phyloP scores from a whole-genome alignment of 805 yeast species.

The Kluyveromyces aestuarii region DNA sequence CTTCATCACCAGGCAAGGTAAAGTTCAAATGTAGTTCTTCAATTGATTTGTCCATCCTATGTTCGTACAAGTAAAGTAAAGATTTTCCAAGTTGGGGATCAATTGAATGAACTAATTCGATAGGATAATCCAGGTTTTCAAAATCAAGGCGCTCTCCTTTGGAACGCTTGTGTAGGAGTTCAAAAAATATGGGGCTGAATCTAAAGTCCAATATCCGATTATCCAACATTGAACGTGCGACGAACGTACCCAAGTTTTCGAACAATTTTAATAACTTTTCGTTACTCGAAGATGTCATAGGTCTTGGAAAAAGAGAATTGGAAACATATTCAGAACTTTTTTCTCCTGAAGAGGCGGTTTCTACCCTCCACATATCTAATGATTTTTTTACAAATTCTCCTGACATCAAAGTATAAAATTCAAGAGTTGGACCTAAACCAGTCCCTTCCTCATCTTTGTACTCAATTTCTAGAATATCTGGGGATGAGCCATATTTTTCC shows the following conservation, averaged over 20 bases:
- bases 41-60: conserved; percentile 24
- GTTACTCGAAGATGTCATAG: conserved; percentile 36
- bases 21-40: conserved; percentile 53
- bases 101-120: conserved; percentile 38
- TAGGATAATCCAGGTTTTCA: conserved; percentile 7
- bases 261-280: conserved; percentile 44
- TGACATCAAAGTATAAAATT: conserved; percentile 78
- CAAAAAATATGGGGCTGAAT: conserved; percentile 64
- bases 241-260: conserved; percentile 64
- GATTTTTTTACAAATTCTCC: conserved; percentile 54
- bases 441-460: conserved; percentile 90
- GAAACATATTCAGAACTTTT: conserved; percentile 28
- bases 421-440: conserved; percentile 93
- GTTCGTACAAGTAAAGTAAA: conserved; percentile 38
- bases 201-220: conserved; percentile 79
- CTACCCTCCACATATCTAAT: conserved; percentile 61
- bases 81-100: conserved; percentile 57
- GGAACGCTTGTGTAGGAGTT: conserved; percentile 35
- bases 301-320: conserved; percentile 68
- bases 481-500: conserved; percentile 66
- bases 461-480: conserved; percentile 78
- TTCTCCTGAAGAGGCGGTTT: conserved; percentile 23
- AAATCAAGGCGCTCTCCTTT: conserved; percentile 3
- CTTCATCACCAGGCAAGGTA: conserved; percentile 66
- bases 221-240: conserved; percentile 81